Conservation (phyloP, 2,329 filamentous ascomycete species). For the Aspergillus neoniger region DNA sequence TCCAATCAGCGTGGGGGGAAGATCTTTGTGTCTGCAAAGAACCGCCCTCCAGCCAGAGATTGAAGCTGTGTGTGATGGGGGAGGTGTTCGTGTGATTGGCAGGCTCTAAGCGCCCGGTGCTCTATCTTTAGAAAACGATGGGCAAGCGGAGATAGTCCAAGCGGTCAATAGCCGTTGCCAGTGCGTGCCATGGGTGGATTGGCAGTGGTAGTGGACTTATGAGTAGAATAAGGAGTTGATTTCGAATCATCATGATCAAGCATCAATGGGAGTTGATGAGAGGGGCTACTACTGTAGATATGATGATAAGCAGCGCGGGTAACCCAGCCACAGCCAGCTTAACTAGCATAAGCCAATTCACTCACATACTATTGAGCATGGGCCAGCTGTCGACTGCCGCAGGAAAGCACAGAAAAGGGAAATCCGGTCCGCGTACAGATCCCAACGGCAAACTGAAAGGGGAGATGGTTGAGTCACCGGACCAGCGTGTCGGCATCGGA, state of each 20-base stretch:
- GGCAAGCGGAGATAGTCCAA: neutral
- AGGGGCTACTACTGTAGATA: too few relatives aligned
- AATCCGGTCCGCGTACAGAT: conserved; percentile 7
- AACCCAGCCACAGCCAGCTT: too few relatives aligned
- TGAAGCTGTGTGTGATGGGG: conserved; percentile 13
- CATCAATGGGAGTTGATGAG: too few relatives aligned
- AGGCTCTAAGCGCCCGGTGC: conserved; percentile 29
- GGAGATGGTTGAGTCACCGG: conserved; percentile 15
- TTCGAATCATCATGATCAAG: neutral
- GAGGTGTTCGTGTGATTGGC: conserved; percentile 25
- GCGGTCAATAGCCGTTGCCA: neutral
- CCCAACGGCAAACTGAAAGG: neutral
- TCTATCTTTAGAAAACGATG: conserved; percentile 34
- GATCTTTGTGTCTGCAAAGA: conserved; percentile 24
- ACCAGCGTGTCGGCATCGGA: conserved; percentile 8
- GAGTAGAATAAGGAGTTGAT: neutral
- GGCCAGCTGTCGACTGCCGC: neutral
- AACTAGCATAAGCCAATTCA: too few relatives aligned
- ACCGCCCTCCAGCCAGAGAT: conserved; percentile 17
- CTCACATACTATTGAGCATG: neutral
- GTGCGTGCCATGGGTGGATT: neutral
- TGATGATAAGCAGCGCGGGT: neutral
- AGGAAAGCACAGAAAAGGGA: conserved; percentile 16
- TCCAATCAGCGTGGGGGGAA: conserved; percentile 18
- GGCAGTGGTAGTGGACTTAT: neutral